Percentiles rank a stretch among this genome's conserved stretches.
These are phyloP conservation scores for Fistulifera solaris DNA, from an alignment of 108 stramenopile species.

Conservation along the genomic window DNA sequence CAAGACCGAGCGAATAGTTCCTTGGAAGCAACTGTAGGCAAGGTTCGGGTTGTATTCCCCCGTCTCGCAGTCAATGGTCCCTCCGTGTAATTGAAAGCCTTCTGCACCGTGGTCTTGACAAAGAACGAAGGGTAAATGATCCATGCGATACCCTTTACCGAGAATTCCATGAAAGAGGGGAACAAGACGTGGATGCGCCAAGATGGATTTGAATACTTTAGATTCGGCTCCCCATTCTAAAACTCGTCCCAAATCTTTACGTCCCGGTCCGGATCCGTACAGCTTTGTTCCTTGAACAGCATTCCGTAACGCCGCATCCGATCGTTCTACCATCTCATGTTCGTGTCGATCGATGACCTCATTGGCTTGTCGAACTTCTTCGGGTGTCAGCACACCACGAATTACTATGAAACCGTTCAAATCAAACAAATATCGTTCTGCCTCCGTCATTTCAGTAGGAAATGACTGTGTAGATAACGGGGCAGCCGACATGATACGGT, in stretches of 20 bases:
- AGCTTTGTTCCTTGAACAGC: conserved; percentile 53
- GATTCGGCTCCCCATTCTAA: conserved; percentile 80
- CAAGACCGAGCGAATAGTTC: conserved; percentile 52
- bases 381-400: conserved; percentile 64
- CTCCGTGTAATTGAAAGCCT: conserved; percentile 88
- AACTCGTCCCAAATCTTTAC: conserved; percentile 78
- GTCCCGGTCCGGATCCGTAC: conserved; percentile 67
- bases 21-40: conserved; percentile 76
- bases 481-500: neutral
- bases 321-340: conserved; percentile 54
- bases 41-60: conserved; percentile 78
- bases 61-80: conserved; percentile 70
- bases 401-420: conserved; percentile 84
- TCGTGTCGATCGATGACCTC: conserved; percentile 65
- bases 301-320: conserved; percentile 59
- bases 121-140: conserved; percentile 82
- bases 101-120: conserved; percentile 80
- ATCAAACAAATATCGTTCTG: conserved; percentile 86
- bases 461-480: neutral
- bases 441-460: conserved; percentile 66
- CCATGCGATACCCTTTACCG: conserved; percentile 87
- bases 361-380: conserved; percentile 69
- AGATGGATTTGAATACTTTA: conserved; percentile 65
- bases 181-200: conserved; percentile 79
- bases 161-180: conserved; percentile 78